phyloP scores from a whole-genome alignment of 140 eudicot genomes.

The Flaveria floridana region DNA sequence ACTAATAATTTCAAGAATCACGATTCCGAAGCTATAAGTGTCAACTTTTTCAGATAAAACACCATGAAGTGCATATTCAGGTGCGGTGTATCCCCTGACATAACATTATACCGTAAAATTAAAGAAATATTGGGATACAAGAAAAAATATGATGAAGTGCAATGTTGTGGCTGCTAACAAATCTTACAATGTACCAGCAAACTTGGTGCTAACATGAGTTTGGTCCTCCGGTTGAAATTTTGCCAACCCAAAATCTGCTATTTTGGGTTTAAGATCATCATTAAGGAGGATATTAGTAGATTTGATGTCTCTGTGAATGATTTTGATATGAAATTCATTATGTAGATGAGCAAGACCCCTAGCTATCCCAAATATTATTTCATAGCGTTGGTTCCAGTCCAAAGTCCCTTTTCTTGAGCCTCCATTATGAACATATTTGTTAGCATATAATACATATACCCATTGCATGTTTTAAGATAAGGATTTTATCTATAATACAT shows the following conservation, averaged over 20 bases:
- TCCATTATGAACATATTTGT: constrained; percentile 21
- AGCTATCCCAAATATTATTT: constrained; percentile 47
- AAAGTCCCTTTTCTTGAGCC: constrained; percentile 48
- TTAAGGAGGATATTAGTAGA: constrained; percentile 49
- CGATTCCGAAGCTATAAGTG: constrained; percentile 61
- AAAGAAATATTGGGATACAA: neutral
- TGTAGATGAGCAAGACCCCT: constrained; percentile 55
- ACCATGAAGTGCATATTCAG: constrained; percentile 60
- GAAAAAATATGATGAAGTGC: neutral
- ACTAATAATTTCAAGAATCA: constrained; percentile 55
- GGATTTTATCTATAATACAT: neutral
- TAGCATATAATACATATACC: neutral
- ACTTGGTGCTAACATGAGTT: constrained; percentile 47
- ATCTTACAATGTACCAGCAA: constrained; percentile 58
- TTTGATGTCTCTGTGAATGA: constrained; percentile 54
- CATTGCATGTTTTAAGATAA: neutral
- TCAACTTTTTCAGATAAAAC: constrained; percentile 63
- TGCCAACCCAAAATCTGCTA: constrained; percentile 59
- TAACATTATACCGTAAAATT: neutral
- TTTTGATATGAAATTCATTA: constrained; percentile 40
- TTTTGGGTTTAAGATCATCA: constrained; percentile 50
- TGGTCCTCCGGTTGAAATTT: constrained; percentile 44
- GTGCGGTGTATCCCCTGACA: constrained; percentile 44
- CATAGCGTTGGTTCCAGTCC: constrained; percentile 48
- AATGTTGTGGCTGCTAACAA: neutral